These are phyloP conservation scores for Viola odorata DNA, from an alignment of 345 rosid species.

Conservation along the genomic window DNA sequence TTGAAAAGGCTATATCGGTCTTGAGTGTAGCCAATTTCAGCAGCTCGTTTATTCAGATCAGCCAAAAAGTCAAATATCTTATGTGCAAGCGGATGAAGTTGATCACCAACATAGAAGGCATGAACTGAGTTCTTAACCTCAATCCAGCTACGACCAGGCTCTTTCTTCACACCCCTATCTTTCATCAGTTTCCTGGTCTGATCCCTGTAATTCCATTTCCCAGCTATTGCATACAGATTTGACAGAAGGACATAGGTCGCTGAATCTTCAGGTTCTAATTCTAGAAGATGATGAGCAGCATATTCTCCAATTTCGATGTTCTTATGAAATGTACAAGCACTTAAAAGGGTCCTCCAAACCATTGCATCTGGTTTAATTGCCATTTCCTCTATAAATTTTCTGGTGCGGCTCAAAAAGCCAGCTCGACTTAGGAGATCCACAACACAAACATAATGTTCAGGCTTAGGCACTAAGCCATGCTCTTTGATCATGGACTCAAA, in stretches of 20 bases:
- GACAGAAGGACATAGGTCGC: slow-evolving; percentile 80
- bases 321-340: slow-evolving; percentile 75
- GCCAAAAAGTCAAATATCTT: slow-evolving; percentile 51
- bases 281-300: slow-evolving; percentile 63
- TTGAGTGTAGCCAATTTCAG: slow-evolving; percentile 64
- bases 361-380: slow-evolving; percentile 70
- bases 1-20: slow-evolving; percentile 48
- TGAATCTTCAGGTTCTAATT: slow-evolving; percentile 77
- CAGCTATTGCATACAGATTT: slow-evolving; percentile 61
- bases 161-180: slow-evolving; percentile 78
- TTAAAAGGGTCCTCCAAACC: slow-evolving; percentile 79
- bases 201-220: slow-evolving; percentile 62
- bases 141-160: slow-evolving; percentile 92
- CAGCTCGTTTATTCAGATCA: slow-evolving; percentile 43
- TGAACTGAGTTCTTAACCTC: slow-evolving; percentile 61
- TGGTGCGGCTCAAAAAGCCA: slow-evolving; percentile 57
- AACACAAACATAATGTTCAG: slow-evolving; percentile 76
- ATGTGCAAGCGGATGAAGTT: slow-evolving; percentile 48
- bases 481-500: slow-evolving; percentile 64
- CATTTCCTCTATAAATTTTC: slow-evolving; percentile 58
- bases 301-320: slow-evolving; percentile 68
- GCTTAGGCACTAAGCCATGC: slow-evolving; percentile 59
- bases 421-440: slow-evolving; percentile 90
- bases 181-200: slow-evolving; percentile 69
- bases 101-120: slow-evolving; percentile 75